Evolutionary conservation across 495 filamentous ascomycete species (phyloP), one percentile per base, ranked within the genome.

Genomic region (Hypoxylon trugodes): DNA sequence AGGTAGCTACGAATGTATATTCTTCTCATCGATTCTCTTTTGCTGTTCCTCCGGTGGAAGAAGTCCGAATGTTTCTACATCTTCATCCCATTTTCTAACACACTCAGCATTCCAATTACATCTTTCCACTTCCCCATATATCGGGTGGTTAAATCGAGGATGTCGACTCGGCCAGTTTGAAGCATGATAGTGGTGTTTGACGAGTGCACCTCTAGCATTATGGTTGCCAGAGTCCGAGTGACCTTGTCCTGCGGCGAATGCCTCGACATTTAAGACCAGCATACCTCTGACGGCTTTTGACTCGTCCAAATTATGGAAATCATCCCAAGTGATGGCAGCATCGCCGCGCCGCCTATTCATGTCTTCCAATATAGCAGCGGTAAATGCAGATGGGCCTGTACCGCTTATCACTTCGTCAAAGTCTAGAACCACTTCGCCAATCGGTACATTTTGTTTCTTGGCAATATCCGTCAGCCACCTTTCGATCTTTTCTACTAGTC

Each of bases 331-430:
- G 42, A 86, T 73, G 22, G 36, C 55, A 2, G 43, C 30, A 13
- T 57, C 32, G 41, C 59, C 56, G 13, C 60, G 42, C 52, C 69
- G 59, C 60, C 68, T 71, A 16, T 79, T 79, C 81, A 87, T 86
- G 56, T 89, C 83, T n/a, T 74, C 77, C 22, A 90, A 53, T 24
- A 89, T 79, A 12, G 84, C 83, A 9, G 74, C 69, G 37, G 86
- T 88, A 62, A 89, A 90, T 15, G 87, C 86, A 4, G 86, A 86
- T 0, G 87, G 87, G 5, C 86, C 87, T 1, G 87, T 90, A 35
- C 86, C 84, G 69, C 76, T 84, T 51, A 90, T 86, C 40, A 90
- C 85, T 63, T 90, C 81, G 65, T 89, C 84, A 56, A 89, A 89
- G 65, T 87, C 82, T 7, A 88, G 79, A 62, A 84, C 69, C 46